Conservation (phyloP, 768 basidiomycete species). For the Leccinum ochraceum region DNA sequence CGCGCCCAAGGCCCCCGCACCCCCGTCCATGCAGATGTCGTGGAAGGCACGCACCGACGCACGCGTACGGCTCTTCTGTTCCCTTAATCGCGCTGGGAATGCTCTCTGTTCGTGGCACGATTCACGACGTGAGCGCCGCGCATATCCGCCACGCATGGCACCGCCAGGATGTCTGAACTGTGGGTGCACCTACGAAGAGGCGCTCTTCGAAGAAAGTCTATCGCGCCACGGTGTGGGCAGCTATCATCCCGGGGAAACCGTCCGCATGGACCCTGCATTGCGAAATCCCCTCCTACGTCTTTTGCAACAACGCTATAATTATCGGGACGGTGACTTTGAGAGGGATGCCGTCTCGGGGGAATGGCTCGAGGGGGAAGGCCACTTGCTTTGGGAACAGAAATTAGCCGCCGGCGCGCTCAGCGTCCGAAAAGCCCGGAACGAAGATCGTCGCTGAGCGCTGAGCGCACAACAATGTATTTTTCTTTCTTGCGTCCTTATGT, state of each 20-base stretch:
- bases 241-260: conserved; percentile 81
- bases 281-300: conserved; percentile 78
- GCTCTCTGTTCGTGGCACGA: conserved; percentile 92
- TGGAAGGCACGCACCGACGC: conserved; percentile 78
- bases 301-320: conserved; percentile 70
- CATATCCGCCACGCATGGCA: conserved; percentile 77
- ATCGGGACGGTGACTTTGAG: conserved; percentile 87
- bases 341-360: conserved; percentile 60
- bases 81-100: conserved; percentile 84
- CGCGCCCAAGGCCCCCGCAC: conserved; percentile 35
- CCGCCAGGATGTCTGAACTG: conserved; percentile 80
- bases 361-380: conserved; percentile 72
- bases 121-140: conserved; percentile 78
- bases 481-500: background rate
- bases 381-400: conserved; percentile 61
- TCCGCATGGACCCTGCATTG: conserved; percentile 87
- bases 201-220: conserved; percentile 84
- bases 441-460: conserved; percentile 39
- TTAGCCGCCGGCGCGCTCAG: conserved; percentile 40
- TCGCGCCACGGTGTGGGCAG: conserved; percentile 77
- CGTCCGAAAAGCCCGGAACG: conserved; percentile 37
- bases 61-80: conserved; percentile 71
- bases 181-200: conserved; percentile 82
- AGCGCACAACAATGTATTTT: conserved; percentile 3
- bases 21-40: conserved; percentile 47